Evolutionary conservation across 805 yeast genomes (phyloP).

Genomic region (Saccharomyces kudriavzevii): DNA sequence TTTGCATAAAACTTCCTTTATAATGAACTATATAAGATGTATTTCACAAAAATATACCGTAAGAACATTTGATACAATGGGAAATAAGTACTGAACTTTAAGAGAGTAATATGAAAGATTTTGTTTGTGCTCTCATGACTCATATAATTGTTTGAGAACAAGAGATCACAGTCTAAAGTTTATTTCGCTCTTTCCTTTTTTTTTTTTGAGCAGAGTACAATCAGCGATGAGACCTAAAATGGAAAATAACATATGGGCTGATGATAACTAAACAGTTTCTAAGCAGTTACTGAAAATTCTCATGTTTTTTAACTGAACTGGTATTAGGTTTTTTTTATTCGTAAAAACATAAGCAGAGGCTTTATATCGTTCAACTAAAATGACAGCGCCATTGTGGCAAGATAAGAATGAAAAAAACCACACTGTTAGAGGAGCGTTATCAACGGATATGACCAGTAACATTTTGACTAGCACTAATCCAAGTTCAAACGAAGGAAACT

Average conservation of each 20-base stretch:
- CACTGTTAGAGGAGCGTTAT: not conserved
- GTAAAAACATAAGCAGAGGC: not conserved
- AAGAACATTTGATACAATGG: not conserved
- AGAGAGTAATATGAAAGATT: not conserved
- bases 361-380: not conserved
- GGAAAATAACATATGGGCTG: not conserved
- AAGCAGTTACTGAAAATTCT: not conserved
- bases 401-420: not conserved
- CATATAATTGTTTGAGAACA: not conserved
- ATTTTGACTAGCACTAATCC: not conserved
- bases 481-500: not conserved
- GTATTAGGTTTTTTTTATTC: not conserved
- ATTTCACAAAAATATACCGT: not conserved
- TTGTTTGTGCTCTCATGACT: not conserved
- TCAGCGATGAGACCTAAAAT: not conserved
- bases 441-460: not conserved
- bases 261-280: not conserved
- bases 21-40: not conserved
- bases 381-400: not conserved
- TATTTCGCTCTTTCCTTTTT: not conserved
- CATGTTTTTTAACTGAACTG: not conserved
- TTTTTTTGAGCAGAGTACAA: not conserved
- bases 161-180: not conserved
- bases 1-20: not conserved
- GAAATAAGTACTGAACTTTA: not conserved